Percentiles rank a stretch among this genome's conserved stretches.
Evolutionary conservation across 176 grass and related monocot genomes (phyloP).

Genomic region (Rhipidocladum racemiflorum): DNA sequence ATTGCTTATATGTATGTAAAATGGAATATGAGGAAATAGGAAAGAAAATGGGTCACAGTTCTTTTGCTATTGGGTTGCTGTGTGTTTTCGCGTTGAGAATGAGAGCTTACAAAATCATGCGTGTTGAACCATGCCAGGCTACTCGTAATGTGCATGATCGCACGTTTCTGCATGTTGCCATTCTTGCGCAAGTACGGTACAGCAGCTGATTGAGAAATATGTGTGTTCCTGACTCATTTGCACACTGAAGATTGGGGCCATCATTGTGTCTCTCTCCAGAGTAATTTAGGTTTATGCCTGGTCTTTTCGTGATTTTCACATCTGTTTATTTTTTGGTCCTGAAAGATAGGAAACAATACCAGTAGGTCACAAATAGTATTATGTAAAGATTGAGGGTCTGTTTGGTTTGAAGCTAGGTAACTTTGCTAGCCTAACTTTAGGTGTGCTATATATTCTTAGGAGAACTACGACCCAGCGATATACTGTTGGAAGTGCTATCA

Average conservation of each 20-base stretch:
- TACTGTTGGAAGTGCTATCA: no score
- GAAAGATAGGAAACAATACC: not conserved
- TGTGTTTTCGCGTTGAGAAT: slow-evolving; percentile 1
- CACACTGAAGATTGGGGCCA: not conserved
- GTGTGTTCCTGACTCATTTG: not conserved
- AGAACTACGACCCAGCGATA: no score
- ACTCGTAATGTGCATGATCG: not conserved
- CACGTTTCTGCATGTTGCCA: not conserved
- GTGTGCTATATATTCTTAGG: no score
- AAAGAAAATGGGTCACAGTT: slow-evolving; percentile 55
- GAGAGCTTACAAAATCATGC: not conserved
- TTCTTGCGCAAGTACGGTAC: not conserved
- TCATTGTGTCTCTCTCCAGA: not conserved
- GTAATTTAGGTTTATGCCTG: not conserved
- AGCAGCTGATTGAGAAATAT: not conserved
- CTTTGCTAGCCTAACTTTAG: no score
- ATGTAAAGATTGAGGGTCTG: no score
- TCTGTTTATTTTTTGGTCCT: not conserved
- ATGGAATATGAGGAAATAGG: slow-evolving; percentile 64
- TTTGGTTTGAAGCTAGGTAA: no score
- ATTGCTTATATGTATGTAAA: slow-evolving; percentile 76
- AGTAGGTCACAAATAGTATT: not conserved
- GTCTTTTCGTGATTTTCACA: not conserved
- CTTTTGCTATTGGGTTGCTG: slow-evolving; percentile 22
- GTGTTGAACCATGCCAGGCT: not conserved